A percentile compares a stretch with the other conserved stretches of the same genome.
phyloP scores from a whole-genome alignment of 2,329 filamentous ascomycete genomes.

The Trichoderma harzianum region DNA sequence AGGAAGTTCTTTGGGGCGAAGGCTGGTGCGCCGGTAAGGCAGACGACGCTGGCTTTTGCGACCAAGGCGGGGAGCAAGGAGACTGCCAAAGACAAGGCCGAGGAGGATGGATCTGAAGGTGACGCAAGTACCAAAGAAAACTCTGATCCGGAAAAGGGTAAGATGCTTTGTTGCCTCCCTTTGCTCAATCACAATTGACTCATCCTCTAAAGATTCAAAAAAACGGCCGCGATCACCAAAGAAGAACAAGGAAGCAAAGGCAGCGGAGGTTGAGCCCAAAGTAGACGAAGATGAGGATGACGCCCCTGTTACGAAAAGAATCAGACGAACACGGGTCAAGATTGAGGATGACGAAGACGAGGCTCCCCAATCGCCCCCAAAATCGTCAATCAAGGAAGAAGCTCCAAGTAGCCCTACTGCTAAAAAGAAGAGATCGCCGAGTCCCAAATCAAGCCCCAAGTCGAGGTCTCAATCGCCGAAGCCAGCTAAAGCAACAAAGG shows the following conservation, averaged over 20 bases:
- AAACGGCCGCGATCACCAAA: constrained; percentile 40
- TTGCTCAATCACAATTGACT: neutral
- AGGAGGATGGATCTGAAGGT: constrained; percentile 23
- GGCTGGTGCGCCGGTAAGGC: constrained; percentile 58
- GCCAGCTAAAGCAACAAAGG: constrained; percentile 23
- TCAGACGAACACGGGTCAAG: constrained; percentile 45
- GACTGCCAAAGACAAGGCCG: constrained; percentile 28
- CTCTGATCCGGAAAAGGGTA: constrained; percentile 39
- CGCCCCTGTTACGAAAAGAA: constrained; percentile 59
- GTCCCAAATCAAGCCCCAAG: constrained; percentile 26
- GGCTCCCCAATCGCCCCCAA: constrained; percentile 35
- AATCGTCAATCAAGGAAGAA: constrained; percentile 21
- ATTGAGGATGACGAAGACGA: constrained; percentile 52
- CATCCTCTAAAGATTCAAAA: constrained; percentile 37
- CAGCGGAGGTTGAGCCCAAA: constrained; percentile 27
- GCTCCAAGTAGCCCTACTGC: constrained; percentile 15
- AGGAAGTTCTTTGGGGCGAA: constrained; percentile 83
- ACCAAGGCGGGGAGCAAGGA: constrained; percentile 48
- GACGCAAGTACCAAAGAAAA: constrained; percentile 37
- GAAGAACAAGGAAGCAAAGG: constrained; percentile 1
- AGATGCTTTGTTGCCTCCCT: neutral
- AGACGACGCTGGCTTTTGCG: constrained; percentile 76
- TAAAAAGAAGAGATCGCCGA: constrained; percentile 25
- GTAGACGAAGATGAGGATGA: constrained; percentile 53
- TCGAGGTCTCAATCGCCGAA: constrained; percentile 20